Evolutionary conservation across 2,329 filamentous ascomycete species (phyloP).

Genomic region (Botrytis pseudocinerea): DNA sequence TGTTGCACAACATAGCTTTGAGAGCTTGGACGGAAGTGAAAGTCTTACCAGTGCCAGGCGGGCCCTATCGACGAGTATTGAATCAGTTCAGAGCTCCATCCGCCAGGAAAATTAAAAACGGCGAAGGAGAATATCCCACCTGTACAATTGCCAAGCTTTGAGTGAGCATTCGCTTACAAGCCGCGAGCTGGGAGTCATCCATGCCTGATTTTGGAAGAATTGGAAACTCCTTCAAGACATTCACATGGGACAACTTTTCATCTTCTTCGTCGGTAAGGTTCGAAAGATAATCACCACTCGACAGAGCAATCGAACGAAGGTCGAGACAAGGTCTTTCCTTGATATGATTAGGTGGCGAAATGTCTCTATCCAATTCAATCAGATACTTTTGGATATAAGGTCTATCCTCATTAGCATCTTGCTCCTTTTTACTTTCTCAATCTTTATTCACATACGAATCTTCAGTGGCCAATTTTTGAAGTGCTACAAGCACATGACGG

Average conservation of each 20-base stretch:
- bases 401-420: background rate
- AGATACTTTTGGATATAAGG: slow-evolving; percentile 20
- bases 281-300: background rate
- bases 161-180: slow-evolving; percentile 69
- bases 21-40: slow-evolving; percentile 75
- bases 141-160: slow-evolving; percentile 75
- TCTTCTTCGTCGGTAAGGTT: slow-evolving; percentile 23
- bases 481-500: slow-evolving; percentile 68
- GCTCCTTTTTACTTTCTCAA: background rate
- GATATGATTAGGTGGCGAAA: slow-evolving; percentile 22
- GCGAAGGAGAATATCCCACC: background rate
- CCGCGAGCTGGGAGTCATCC: slow-evolving; percentile 70
- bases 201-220: slow-evolving; percentile 49
- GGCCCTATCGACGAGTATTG: slow-evolving; percentile 51
- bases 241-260: slow-evolving; percentile 46
- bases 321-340: slow-evolving; percentile 24
- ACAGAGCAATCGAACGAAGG: slow-evolving; percentile 17
- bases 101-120: background rate
- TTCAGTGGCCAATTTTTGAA: slow-evolving; percentile 55
- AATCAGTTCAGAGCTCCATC: background rate
- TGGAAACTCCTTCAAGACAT: slow-evolving; percentile 59
- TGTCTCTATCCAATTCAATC: slow-evolving; percentile 18
- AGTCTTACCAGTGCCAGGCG: slow-evolving; percentile 77
- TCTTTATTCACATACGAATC: slow-evolving; percentile 10
- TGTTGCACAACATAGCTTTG: slow-evolving; percentile 62